These are phyloP conservation scores for Boletus rubescentipes DNA, from an alignment of 768 basidiomycete species.

Conservation along the genomic window DNA sequence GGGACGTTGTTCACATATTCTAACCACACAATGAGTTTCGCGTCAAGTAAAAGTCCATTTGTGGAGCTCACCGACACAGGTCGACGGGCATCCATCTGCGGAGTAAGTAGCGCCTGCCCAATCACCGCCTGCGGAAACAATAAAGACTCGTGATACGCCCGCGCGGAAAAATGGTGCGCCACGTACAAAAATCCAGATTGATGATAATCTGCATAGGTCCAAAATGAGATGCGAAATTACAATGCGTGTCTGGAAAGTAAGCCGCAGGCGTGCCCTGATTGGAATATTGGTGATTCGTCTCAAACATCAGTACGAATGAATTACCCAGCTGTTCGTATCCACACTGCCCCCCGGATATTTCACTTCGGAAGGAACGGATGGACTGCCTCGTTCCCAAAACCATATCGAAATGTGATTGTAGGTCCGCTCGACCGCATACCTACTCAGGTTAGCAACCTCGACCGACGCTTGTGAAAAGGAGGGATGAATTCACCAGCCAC, in stretches of 20 bases:
- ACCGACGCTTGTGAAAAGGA: background rate
- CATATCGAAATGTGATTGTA: constrained; percentile 35
- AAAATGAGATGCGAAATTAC: constrained; percentile 16
- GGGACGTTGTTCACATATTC: constrained; percentile 46
- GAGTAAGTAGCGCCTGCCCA: constrained; percentile 27
- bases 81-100: constrained; percentile 25
- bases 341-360: constrained; percentile 18
- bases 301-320: background rate
- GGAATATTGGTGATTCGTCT: background rate
- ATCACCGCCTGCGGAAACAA: constrained; percentile 23
- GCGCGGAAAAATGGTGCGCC: background rate
- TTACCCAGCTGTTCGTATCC: constrained; percentile 28
- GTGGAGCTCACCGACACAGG: constrained; percentile 25
- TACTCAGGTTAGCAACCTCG: background rate
- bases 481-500: constrained; percentile 32
- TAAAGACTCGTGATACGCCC: background rate
- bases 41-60: background rate
- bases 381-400: constrained; percentile 41
- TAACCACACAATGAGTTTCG: constrained; percentile 38
- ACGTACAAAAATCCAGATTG: constrained; percentile 22
- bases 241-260: constrained; percentile 12
- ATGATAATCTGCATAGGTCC: constrained; percentile 23
- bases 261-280: constrained; percentile 17
- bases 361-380: constrained; percentile 37
- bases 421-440: constrained; percentile 38